Percentiles rank a stretch among this genome's conserved stretches.
phyloP scores from a whole-genome alignment of 441 rosid species.

The Corymbia citriodora region DNA sequence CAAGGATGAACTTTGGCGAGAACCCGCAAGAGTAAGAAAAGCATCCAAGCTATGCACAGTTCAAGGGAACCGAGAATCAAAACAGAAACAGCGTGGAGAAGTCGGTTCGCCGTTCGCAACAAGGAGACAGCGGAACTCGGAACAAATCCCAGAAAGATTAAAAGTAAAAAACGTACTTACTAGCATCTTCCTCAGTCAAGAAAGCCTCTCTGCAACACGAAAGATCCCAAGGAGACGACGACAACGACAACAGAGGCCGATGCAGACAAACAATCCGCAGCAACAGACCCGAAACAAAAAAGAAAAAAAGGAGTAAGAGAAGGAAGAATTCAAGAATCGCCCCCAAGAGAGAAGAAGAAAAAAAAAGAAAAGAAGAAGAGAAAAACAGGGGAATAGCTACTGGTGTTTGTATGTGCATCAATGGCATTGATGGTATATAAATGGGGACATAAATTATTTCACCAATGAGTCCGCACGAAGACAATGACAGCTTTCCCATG shows the following conservation, averaged over 20 bases:
- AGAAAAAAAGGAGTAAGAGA: background rate
- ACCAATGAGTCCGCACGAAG: background rate
- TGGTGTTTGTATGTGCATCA: slow-evolving; percentile 26
- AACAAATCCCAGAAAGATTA: slow-evolving; percentile 7
- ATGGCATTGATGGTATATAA: slow-evolving; percentile 64
- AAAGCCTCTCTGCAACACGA: slow-evolving; percentile 11
- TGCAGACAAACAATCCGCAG: slow-evolving; percentile 11
- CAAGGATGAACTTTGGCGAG: background rate
- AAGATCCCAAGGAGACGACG: slow-evolving; percentile 1
- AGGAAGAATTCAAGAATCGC: background rate
- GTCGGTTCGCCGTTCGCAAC: background rate
- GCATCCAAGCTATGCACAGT: background rate
- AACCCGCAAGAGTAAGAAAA: slow-evolving; percentile 3
- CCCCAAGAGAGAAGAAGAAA: slow-evolving; percentile 10
- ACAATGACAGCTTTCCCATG: background rate
- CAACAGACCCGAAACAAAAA: slow-evolving; percentile 9
- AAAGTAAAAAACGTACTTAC: slow-evolving; percentile 79
- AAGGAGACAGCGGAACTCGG: background rate
- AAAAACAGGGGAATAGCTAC: slow-evolving; percentile 9
- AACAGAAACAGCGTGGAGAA: background rate
- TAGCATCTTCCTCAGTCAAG: slow-evolving; percentile 81
- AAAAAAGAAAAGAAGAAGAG: background rate
- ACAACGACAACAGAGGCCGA: slow-evolving; percentile 9
- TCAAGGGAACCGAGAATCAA: background rate
- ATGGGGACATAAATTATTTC: slow-evolving; percentile 28